Evolutionary conservation across 2,329 filamentous ascomycete genomes (phyloP), one percentile per base, ranked within the genome.

Genomic region (Fusarium torulosum): DNA sequence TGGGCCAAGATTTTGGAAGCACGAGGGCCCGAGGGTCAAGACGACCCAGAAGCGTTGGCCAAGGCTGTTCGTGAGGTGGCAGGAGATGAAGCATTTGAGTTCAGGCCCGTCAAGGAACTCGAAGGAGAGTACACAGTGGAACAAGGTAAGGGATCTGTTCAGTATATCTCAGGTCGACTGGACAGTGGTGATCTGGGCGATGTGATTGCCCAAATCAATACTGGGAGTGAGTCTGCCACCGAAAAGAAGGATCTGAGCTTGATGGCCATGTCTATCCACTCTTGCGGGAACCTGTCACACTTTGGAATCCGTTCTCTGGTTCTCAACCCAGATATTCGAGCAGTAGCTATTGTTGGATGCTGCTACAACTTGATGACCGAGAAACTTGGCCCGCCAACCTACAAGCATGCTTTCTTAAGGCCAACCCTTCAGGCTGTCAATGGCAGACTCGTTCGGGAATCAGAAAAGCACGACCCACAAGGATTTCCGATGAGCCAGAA

Each of bases 331-430:
- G 87, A 89, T 6, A 94, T 98, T 55, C 88, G 89, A 31, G 93
- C 94, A n/a, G 91, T 98, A 21, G 95, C 95, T 59, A 94, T 99
- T 76, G 93, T 99, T 62, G 96, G 96, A 45, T 99, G 96, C 82
- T 99, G 96, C 84, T 98, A 99, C 84, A 99, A 99, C 74, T 88
- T 98, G 7, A 82, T 98, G 71, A 97, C 95, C 0, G 96, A 98
- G 79, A 89, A 92, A 58, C 86, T 97, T 14, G 92, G 93, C 0
- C 92, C 94, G 3, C 91, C 93, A 19, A 94, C 93, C 0, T 95
- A 92, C 82, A 97, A 97, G 77, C 85, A 93, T 20, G 90, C 93
- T 2, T 87, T 88, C 47, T 85, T 95, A 35, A 90, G 94, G 10
- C 91, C 92, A 4, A 88, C 83, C 51, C 72, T 91, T 76, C 81